phyloP scores from a whole-genome alignment of 306 rosid species.

The Hippophae gyantsensis region DNA sequence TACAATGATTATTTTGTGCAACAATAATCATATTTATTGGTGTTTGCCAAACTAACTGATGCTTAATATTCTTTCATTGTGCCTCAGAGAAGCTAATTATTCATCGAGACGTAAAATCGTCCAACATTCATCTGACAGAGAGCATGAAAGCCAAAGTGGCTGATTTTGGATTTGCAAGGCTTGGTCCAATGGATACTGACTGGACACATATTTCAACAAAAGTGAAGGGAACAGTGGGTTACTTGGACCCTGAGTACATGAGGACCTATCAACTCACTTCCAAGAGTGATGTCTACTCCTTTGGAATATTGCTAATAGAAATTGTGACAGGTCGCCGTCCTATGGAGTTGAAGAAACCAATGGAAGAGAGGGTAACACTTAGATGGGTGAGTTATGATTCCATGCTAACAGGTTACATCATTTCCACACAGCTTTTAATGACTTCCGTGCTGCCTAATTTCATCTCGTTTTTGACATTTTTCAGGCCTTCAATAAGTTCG shows the following conservation, averaged over 20 bases:
- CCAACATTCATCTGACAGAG: slow-evolving; percentile 96
- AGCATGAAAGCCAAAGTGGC: slow-evolving; percentile 96
- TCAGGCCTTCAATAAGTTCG: slow-evolving; percentile 69
- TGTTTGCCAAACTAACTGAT: slow-evolving; percentile 9
- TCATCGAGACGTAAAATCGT: slow-evolving; percentile 92
- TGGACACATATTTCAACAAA: slow-evolving; percentile 90
- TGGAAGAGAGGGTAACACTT: slow-evolving; percentile 73
- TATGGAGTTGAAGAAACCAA: slow-evolving; percentile 59
- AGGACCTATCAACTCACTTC: slow-evolving; percentile 87
- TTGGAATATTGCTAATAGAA: slow-evolving; percentile 81
- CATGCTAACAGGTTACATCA: slow-evolving; percentile 10
- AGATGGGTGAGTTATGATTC: slow-evolving; percentile 62
- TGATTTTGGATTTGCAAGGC: slow-evolving; percentile 96
- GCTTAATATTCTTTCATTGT: slow-evolving; percentile 24
- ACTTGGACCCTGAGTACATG: slow-evolving; percentile 96
- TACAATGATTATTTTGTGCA: too few relatives aligned
- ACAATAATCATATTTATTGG: neutral
- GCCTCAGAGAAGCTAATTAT: slow-evolving; percentile 79
- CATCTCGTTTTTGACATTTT: neutral
- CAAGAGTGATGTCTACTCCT: slow-evolving; percentile 94
- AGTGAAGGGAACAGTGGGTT: slow-evolving; percentile 99
- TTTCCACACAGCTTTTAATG: neutral
- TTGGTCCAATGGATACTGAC: slow-evolving; percentile 60
- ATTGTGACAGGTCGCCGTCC: slow-evolving; percentile 88
- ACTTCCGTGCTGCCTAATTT: too few relatives aligned